Evolutionary conservation across 177 flowering plant genomes (phyloP).

Genomic region (Vitis hybrid): DNA sequence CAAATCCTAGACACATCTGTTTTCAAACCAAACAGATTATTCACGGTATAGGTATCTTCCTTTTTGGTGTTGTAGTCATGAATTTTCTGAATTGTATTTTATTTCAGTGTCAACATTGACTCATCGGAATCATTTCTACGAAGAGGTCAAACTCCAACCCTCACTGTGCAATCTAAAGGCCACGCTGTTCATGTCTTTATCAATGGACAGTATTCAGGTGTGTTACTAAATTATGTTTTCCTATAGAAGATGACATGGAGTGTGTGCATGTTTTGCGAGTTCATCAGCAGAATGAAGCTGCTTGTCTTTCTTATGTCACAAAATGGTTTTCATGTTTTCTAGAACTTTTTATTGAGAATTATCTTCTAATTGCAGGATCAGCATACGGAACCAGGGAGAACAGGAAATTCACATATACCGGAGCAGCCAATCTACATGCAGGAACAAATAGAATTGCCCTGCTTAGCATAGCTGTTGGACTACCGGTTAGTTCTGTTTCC

Average conservation of each 20-base stretch:
- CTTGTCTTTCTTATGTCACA: no score
- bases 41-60: neutral
- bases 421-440: constrained; percentile 63
- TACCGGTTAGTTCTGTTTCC: constrained; percentile 62
- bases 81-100: constrained; percentile 7
- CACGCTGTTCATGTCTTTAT: constrained; percentile 82
- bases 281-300: no score
- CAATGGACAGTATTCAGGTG: constrained; percentile 82
- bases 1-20: neutral
- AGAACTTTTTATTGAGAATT: no score
- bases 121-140: constrained; percentile 76
- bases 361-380: constrained; percentile 53
- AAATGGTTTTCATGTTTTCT: no score
- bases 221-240: neutral
- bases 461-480: constrained; percentile 83
- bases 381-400: constrained; percentile 75
- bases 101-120: constrained; percentile 64
- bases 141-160: constrained; percentile 66
- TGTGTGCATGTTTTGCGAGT: neutral
- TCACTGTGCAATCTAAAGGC: constrained; percentile 71
- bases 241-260: neutral
- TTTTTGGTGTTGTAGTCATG: neutral
- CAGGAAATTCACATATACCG: constrained; percentile 52
- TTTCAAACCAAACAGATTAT: neutral
- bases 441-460: constrained; percentile 85